Conservation (phyloP, 2,329 filamentous ascomycete genomes). For the Cryphonectria carpinicola region DNA sequence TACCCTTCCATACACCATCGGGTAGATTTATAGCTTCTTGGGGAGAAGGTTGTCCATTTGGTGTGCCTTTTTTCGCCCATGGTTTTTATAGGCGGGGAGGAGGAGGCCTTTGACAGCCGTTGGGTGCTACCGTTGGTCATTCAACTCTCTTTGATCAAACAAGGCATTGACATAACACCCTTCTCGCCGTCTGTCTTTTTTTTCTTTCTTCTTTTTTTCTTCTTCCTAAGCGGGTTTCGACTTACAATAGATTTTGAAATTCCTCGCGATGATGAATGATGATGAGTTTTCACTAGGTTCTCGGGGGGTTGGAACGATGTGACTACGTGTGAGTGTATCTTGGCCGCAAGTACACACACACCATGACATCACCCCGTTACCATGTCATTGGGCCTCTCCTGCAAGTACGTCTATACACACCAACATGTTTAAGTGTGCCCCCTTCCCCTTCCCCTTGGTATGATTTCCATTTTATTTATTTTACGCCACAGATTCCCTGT, state of each 20-base stretch:
- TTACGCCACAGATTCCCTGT: not conserved
- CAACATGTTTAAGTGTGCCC: not conserved
- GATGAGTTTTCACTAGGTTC: not conserved
- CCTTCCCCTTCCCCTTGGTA: not conserved
- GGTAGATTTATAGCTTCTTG: constrained; percentile 9
- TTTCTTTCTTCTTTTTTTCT: too few relatives aligned
- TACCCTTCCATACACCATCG: not conserved
- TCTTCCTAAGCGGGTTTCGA: not conserved
- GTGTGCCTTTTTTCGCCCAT: not conserved
- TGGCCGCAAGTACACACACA: not conserved
- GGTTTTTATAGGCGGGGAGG: too few relatives aligned
- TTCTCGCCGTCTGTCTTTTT: not conserved
- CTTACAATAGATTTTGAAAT: not conserved
- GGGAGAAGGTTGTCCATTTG: not conserved
- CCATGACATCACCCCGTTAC: constrained; percentile 16
- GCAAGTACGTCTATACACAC: not conserved
- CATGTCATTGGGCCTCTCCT: not conserved
- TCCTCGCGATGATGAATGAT: not conserved
- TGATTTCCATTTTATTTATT: not conserved
- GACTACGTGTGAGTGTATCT: not conserved
- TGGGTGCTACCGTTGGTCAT: too few relatives aligned
- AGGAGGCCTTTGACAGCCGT: not conserved
- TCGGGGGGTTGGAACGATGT: not conserved
- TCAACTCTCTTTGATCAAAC: not conserved
- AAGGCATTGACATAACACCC: not conserved